Base-by-base conservation (phyloP, 2,329 filamentous ascomycete species). In the Trichoderma simmonsii region DNA sequence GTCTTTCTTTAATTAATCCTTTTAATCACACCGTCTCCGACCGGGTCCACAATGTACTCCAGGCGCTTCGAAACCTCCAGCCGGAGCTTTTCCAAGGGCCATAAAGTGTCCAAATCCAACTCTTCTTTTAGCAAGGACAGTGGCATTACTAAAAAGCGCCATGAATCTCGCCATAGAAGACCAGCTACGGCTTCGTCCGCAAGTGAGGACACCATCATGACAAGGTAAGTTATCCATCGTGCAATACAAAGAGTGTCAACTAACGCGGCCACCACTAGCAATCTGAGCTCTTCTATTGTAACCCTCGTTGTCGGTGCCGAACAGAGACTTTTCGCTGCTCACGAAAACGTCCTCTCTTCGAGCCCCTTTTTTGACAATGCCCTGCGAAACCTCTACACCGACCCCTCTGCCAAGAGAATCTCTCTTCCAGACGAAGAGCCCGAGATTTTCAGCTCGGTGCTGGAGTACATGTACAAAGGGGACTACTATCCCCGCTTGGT, bases 391-490 rank as follows among this genome's bases (percentile, higher is more conserved):
- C 75, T 77, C 14, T 82, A 79, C 75, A 78, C 79, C 75, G 81
- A 82, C 64, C 74, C 77, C 26, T 70, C 78, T 5, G 77, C 78
- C 79, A 94, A 93, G 83, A 90, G 91, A 70, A 92, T 97, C 79
- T 87, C 91, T 66, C 88, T 97, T 2, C 92, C 93, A 1, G 90
- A 95, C 73, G 95, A 97, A 81, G 91, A 95, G 76, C 94, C 95
- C 24, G 94, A 97, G 80, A 91, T 97, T 78, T 95, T 98, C 82
- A 97, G 93, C 8, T 94, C 92, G 6, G 87, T 98, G 12, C 90
- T 98, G 71, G 95, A 98, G 80, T 97, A 92, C 77, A 89, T 98
- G 71, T 97, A 97, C 87, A 97, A 97, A 83, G 94, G 94, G 75
- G 95, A 97, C 82, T 97, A 97, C 84, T 95, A 91, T 77, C 94